These are phyloP conservation scores for Solanum piurae DNA, from an alignment of 257 asterid genomes.

Conservation along the genomic window DNA sequence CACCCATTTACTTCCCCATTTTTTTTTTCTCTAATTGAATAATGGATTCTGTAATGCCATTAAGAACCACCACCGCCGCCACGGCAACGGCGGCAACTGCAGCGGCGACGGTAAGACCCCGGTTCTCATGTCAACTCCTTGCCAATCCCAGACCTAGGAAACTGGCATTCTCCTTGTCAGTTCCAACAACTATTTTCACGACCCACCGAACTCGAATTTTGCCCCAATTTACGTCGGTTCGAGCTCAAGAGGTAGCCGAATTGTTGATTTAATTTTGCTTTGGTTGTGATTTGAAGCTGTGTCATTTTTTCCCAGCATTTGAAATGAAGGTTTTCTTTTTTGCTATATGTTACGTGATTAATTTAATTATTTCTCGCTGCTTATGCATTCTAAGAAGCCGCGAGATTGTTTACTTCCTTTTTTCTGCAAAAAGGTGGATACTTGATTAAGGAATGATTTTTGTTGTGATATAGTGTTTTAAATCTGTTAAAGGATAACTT, in stretches of 20 bases:
- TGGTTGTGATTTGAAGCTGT: neutral
- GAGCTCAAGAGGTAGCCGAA: conserved; percentile 57
- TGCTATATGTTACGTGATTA: neutral
- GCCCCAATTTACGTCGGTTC: conserved; percentile 13
- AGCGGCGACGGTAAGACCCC: neutral
- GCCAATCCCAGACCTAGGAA: conserved; percentile 11
- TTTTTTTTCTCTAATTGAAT: neutral
- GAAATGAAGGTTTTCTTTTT: neutral
- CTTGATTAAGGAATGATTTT: neutral
- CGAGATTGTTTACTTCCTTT: neutral
- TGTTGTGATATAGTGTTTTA: neutral
- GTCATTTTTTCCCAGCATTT: neutral
- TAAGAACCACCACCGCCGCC: conserved; percentile 3
- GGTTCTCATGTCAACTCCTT: conserved; percentile 10
- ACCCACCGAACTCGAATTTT: conserved; percentile 4
- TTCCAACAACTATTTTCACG: conserved; percentile 14
- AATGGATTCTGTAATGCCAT: conserved; percentile 18
- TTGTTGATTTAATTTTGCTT: neutral
- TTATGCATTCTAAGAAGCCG: neutral
- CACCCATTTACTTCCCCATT: neutral
- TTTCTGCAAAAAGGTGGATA: neutral
- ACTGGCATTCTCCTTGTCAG: conserved; percentile 19
- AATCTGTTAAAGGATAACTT: neutral
- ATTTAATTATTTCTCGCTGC: neutral
- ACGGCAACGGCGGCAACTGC: neutral